phyloP scores from a whole-genome alignment of 2,329 filamentous ascomycete genomes.

The Allantophomopsis cytisporea region DNA sequence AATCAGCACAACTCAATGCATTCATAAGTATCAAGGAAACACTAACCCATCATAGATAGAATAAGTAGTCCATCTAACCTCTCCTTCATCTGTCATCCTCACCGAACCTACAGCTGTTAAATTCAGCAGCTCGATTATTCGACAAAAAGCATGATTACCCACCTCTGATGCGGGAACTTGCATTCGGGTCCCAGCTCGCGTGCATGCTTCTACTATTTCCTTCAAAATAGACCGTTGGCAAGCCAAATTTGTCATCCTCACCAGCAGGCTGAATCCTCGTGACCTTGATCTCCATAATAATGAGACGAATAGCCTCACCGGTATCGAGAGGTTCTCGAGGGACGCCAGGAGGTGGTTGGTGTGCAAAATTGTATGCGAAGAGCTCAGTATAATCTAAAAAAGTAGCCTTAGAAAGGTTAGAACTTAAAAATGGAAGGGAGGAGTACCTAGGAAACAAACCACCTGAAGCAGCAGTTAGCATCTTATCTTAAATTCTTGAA shows the following conservation, averaged over 20 bases:
- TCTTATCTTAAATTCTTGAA: neutral
- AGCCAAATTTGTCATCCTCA: constrained; percentile 19
- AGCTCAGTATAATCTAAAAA: constrained; percentile 60
- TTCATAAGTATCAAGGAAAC: neutral
- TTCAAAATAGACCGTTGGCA: constrained; percentile 55
- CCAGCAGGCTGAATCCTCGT: constrained; percentile 36
- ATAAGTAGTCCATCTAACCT: constrained; percentile 62
- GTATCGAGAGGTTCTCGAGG: constrained; percentile 40
- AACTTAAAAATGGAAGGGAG: neutral
- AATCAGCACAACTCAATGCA: constrained; percentile 1
- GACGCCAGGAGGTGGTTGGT: constrained; percentile 24
- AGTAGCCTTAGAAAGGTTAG: constrained; percentile 3
- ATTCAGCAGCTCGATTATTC: no score
- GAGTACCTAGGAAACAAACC: constrained; percentile 28
- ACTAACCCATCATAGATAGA: constrained; percentile 41
- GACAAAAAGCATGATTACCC: constrained; percentile 13
- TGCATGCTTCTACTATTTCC: constrained; percentile 50
- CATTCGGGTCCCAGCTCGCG: constrained; percentile 52
- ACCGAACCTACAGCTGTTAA: constrained; percentile 32
- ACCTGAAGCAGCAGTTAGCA: constrained; percentile 17
- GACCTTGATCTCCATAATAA: constrained; percentile 52
- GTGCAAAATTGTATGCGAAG: constrained; percentile 55
- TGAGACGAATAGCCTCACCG: constrained; percentile 56
- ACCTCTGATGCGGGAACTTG: constrained; percentile 53
- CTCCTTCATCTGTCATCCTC: constrained; percentile 51